Evolutionary conservation across 1,284 basidiomycete genomes (phyloP), one percentile per base, ranked within the genome.

Genomic region (Ganoderma sinense): DNA sequence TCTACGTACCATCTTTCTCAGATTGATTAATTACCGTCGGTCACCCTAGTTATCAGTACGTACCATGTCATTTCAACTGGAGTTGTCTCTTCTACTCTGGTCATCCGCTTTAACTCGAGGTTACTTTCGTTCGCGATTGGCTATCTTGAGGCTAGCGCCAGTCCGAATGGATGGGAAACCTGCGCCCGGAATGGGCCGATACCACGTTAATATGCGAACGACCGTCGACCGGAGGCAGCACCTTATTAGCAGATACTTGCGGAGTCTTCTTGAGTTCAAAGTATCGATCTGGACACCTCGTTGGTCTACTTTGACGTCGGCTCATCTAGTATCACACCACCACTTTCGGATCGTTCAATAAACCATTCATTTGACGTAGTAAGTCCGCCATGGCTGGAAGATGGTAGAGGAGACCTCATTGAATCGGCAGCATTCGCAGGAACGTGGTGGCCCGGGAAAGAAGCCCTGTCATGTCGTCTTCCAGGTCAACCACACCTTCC

Each of bases 401-500:
- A 2, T 26, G 36, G n/a, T n/a, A n/a, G 13, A 26, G 23, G 13
- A 48, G 48, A 5, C 13, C 48, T 53, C 4, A 53, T 53, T 53
- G 48, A 43, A 14, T 43, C 6, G 14, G 48, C 48, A 26, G 23
- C 48, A 26, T 53, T 53, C 48, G 48, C 48, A 53, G 48, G 48
- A 53, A 13, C 48, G 48, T 53, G 48, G 48, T 53, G 23, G 36
- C 36, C 36, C 36, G 36, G 36, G 23, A 26, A 56, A 56, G 26
- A 56, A 31, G 31, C 55, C 55, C 14, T 29, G n/a, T 16, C 23
- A 40, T 61, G 39, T 41, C 59, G 36, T 61, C 59, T 29, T 61
- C 59, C n/a, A 41, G 16, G 59, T 61, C 59, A 61, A 39, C n/a
- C 40, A 40, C 60, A 23, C 53, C 26, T 61, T 66, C 67, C 18